Base-by-base conservation (phyloP, 345 rosid genomes). In the Leavenworthia alabamica region DNA sequence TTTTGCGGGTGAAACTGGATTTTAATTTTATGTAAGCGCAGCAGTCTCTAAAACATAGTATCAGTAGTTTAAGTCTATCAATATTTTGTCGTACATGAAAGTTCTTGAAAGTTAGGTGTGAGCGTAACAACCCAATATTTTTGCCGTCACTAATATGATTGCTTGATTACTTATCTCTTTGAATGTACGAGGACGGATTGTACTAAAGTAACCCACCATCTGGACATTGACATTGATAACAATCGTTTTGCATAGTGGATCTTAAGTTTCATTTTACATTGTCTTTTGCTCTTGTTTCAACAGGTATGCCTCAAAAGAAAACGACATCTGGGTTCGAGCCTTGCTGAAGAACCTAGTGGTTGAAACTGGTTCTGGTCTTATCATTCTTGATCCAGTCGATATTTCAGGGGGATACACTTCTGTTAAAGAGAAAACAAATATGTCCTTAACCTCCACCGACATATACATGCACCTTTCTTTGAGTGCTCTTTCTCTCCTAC, bases 291-390 rank as follows among this genome's bases (percentile, higher is more conserved):
- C 32, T 32, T 64, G 33, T 16, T 42, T 43, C 26, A 52, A 77
- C 74, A 91, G 98, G 96, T 88, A 79, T 76, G 96, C 99, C 33
- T 78, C 96, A 70, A 93, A 87, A 81, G 99, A 79, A 69, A 85
- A 85, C 77, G 99, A 89, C 77, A 85, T 76, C 42, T 93, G 99
- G 99, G 80, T 87, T 40, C 86, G 96, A 15, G 87, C 97, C 37
- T 73, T 84, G 56, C 73, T 85, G 75, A 93, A 89, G 83, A 90
- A 83, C 73, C 77, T 93, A 65, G 83, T 81, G 9, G 70, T 93
- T 47, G 99, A 93, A 80, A 81, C 97, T 64, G 99, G 97, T 67
- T 93, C 99, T 68, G 99, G 99, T 73, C 95, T 93, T 67, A 75
- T 81, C 64, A 83, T 93, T 77, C 80, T 93, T 51, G 94, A 85